Conservation (phyloP, 2,329 filamentous ascomycete species). For the Ilyonectria sp. region DNA sequence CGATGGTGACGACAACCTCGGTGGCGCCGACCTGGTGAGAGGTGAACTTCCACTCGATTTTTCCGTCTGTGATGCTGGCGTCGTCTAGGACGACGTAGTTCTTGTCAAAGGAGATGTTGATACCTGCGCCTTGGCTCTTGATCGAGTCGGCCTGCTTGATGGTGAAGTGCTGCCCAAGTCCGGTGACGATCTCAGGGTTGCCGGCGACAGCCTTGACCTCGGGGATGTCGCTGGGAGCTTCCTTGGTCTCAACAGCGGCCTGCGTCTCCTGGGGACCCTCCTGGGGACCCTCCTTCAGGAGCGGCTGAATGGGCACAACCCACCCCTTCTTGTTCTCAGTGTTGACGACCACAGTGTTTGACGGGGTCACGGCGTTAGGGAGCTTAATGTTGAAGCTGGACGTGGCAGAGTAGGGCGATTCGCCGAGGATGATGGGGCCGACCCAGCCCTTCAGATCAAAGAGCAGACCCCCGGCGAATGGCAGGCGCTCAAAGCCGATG, state of each 20-base stretch:
- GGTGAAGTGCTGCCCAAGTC: constrained; percentile 10
- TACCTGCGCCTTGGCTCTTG: constrained; percentile 22
- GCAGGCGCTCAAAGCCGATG: constrained; percentile 24
- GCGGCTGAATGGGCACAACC: constrained; percentile 27
- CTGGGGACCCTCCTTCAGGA: neutral
- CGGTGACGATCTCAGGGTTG: constrained; percentile 5
- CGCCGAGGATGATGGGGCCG: constrained; percentile 11
- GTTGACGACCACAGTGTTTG: constrained; percentile 32
- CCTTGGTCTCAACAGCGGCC: neutral
- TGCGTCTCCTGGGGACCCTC: neutral
- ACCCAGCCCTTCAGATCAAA: constrained; percentile 29
- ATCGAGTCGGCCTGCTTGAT: constrained; percentile 27
- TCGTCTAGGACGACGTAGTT: constrained; percentile 1
- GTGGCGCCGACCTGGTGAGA: constrained; percentile 21
- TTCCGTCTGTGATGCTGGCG: constrained; percentile 23
- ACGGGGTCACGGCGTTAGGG: constrained; percentile 18
- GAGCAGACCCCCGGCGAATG: constrained; percentile 29
- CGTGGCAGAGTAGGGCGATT: constrained; percentile 22
- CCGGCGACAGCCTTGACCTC: constrained; percentile 19
- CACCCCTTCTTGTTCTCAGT: constrained; percentile 29
- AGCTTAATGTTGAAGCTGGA: constrained; percentile 28
- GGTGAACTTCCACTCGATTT: constrained; percentile 28
- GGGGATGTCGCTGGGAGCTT: constrained; percentile 4
- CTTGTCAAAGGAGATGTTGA: constrained; percentile 28
- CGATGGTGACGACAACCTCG: constrained; percentile 49